Evolutionary conservation across 768 basidiomycete species (phyloP).

Genomic region (Mycena capillaripes): DNA sequence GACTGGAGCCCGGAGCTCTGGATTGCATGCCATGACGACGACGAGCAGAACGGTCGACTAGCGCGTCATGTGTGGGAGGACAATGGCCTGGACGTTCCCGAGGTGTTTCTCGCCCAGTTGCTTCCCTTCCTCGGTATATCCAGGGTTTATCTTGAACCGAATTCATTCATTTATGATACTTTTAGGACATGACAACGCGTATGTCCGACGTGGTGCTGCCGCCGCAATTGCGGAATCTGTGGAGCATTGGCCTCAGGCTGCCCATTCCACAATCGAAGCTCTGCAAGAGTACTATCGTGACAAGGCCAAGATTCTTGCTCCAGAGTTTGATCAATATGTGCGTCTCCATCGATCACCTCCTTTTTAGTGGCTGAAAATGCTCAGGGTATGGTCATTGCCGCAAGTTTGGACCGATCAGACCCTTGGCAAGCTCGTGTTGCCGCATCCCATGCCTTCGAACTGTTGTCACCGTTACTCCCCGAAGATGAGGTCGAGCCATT

Average conservation of each 20-base stretch:
- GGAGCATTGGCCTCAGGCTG: constrained; percentile 75
- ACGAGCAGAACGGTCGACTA: constrained; percentile 88
- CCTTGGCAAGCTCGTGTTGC: constrained; percentile 91
- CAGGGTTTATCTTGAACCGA: not conserved
- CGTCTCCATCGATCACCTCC: constrained; percentile 44
- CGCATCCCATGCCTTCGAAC: constrained; percentile 74
- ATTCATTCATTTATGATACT: not conserved
- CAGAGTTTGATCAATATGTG: constrained; percentile 95
- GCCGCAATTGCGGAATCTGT: constrained; percentile 83
- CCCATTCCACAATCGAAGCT: constrained; percentile 59
- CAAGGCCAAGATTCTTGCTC: constrained; percentile 90
- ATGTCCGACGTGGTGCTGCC: constrained; percentile 83
- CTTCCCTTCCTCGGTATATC: constrained; percentile 76
- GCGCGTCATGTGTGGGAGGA: constrained; percentile 94
- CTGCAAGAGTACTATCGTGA: constrained; percentile 86
- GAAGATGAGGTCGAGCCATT: constrained; percentile 74
- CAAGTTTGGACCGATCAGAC: constrained; percentile 88
- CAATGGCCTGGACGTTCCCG: constrained; percentile 91
- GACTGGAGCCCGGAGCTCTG: constrained; percentile 94
- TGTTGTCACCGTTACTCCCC: constrained; percentile 76
- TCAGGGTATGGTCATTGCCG: constrained; percentile 93
- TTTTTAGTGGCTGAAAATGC: constrained; percentile 14
- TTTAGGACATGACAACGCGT: constrained; percentile 82
- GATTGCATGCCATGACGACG: constrained; percentile 88
- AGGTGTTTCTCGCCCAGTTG: constrained; percentile 70